Conservation (phyloP, 306 rosid genomes). For the Betula pendula region DNA sequence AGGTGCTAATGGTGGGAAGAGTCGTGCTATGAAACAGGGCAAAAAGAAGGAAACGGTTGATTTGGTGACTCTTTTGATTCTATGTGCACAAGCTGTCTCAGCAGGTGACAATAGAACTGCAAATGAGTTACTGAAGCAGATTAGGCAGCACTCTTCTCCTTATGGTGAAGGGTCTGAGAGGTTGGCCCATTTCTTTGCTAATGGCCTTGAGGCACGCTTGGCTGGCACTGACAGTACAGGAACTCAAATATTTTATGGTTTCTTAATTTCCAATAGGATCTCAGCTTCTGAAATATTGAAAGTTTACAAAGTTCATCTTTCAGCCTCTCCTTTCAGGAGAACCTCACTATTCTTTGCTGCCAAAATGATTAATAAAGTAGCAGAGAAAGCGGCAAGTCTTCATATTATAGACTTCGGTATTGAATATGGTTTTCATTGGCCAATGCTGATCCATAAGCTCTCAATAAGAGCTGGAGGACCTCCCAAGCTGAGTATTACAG, state of each 20-base stretch:
- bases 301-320: conserved; percentile 44
- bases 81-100: conserved; percentile 44
- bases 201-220: conserved; percentile 44
- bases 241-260: conserved; percentile 37
- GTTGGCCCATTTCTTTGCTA: conserved; percentile 44
- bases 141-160: conserved; percentile 36
- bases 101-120: conserved; percentile 29
- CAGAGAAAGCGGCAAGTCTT: conserved; percentile 51
- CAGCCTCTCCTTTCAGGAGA: conserved; percentile 65
- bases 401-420: conserved; percentile 82
- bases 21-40: conserved; percentile 40
- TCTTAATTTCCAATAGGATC: conserved; percentile 30
- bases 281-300: conserved; percentile 54
- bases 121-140: conserved; percentile 26
- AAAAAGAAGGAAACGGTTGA: conserved; percentile 30
- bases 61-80: conserved; percentile 37
- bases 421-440: conserved; percentile 82
- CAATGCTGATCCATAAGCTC: conserved; percentile 59
- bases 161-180: conserved; percentile 41
- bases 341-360: conserved; percentile 53
- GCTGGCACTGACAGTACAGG: conserved; percentile 34
- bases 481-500: conserved; percentile 66
- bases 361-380: conserved; percentile 38
- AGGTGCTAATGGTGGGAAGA: conserved; percentile 30
- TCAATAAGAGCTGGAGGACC: conserved; percentile 64